These are phyloP conservation scores for Nemophila menziesii DNA, from an alignment of 257 asterid species.

Conservation along the genomic window DNA sequence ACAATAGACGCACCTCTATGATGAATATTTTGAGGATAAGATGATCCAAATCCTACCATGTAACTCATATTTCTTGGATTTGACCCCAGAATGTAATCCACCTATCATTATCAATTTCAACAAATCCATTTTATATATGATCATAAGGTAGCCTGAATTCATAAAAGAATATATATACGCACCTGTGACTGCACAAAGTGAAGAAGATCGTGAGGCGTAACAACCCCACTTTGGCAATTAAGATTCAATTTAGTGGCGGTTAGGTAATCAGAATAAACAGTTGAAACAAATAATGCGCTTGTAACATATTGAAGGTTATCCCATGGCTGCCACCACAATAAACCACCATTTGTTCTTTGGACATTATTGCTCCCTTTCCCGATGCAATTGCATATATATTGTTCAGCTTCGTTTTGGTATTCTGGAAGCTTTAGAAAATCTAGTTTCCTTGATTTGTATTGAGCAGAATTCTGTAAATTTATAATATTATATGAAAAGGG, in stretches of 20 bases:
- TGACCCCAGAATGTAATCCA: conserved; percentile 33
- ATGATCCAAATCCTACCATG: conserved; percentile 42
- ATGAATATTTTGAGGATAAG: conserved; percentile 42
- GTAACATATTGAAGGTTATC: conserved; percentile 54
- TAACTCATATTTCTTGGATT: conserved; percentile 39
- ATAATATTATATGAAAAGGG: not conserved
- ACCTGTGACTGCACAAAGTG: conserved; percentile 35
- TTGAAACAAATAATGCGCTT: conserved; percentile 24
- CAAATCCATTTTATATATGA: no score
- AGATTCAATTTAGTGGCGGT: conserved; percentile 11
- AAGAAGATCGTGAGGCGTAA: conserved; percentile 18
- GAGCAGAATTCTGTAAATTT: conserved; percentile 19
- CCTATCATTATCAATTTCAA: no score
- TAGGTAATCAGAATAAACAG: conserved; percentile 31
- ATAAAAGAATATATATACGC: no score
- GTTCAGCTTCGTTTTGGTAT: conserved; percentile 23
- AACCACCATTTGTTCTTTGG: conserved; percentile 24
- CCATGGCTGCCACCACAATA: conserved; percentile 35
- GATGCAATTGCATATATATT: conserved; percentile 44
- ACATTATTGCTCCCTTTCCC: conserved; percentile 31
- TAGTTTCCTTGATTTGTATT: conserved; percentile 11
- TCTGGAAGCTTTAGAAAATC: conserved; percentile 16
- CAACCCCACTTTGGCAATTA: conserved; percentile 22
- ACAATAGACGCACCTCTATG: conserved; percentile 52
- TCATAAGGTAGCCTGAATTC: no score